Evolutionary conservation across 495 filamentous ascomycete species (phyloP), one percentile per base, ranked within the genome.

Genomic region (Clavariopsis aquatica): DNA sequence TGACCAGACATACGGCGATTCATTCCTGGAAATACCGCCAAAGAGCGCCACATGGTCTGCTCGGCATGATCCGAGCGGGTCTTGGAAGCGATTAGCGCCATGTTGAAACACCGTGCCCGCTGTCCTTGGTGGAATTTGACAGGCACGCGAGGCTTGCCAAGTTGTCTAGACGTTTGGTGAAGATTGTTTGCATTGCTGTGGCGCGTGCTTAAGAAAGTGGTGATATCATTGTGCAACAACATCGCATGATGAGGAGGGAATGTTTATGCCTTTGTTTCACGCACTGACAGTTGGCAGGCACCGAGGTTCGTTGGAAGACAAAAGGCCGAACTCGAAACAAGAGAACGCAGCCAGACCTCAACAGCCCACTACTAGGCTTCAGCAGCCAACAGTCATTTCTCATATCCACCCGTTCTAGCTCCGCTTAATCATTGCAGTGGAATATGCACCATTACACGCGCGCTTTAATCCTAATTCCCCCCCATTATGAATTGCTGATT

Each of bases 151-250:
- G 20, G 20, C 9, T n/a, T 27, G 47, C 47, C 47, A 49, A 49
- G 47, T 3, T 27, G 47, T 24, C 26, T 49, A 23, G 47, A 5
- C n/a, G 47, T 49, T 49, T 49, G 20, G 20, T 24, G 15, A 8
- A 49, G 19, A 49, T 49, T 23, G 47, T 49, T 43, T 43, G 38
- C 38, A 43, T 43, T 49, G 47, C 47, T 49, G 19, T 49, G 47
- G 20, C 9, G 7, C 12, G 47, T 49, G 15, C 38, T 10, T 10
- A 17, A 43, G 12, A 3, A 2, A 3, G 38, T 43, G 3, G 15
- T 43, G 15, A n/a, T 43, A n/a, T n/a, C 15, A 43, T 43, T 43
- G 38, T 43, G 13, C 38, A 43, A 43, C 38, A 3, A 43, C 5
- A n/a, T 43, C 38, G 38, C 12, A 43, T 43, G 15, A 43, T 43